Evolutionary conservation across 1,284 basidiomycete species (phyloP).

Genomic region (Chalciporus sp.): DNA sequence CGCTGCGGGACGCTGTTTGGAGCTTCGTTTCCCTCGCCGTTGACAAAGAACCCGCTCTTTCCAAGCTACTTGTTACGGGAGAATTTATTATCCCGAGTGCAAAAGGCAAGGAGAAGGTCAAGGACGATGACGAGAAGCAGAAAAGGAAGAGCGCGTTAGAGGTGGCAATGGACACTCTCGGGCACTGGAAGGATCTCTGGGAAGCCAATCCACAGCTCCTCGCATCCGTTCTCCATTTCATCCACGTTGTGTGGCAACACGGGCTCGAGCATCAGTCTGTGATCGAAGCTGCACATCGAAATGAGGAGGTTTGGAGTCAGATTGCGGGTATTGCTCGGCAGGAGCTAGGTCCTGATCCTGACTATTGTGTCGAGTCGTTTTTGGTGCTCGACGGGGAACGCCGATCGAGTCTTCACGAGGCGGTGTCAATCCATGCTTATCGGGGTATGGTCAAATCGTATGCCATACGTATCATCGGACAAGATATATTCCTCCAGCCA

Average conservation of each 20-base stretch:
- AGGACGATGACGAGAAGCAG: conserved; percentile 30
- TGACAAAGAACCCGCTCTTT: conserved; percentile 86
- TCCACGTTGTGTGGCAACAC: conserved; percentile 84
- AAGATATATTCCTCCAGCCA: conserved; percentile 66
- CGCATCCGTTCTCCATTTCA: conserved; percentile 75
- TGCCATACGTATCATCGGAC: conserved; percentile 71
- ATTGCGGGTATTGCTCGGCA: conserved; percentile 62
- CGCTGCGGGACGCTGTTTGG: conserved; percentile 79
- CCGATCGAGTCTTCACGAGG: conserved; percentile 62
- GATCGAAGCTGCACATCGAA: conserved; percentile 57
- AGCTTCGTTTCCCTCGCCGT: conserved; percentile 81
- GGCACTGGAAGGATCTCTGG: conserved; percentile 74
- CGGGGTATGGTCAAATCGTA: conserved; percentile 75
- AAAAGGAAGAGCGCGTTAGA: conserved; percentile 57
- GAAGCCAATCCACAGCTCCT: conserved; percentile 77
- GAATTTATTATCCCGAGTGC: conserved; percentile 54
- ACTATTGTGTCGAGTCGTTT: conserved; percentile 56
- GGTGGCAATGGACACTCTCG: conserved; percentile 66
- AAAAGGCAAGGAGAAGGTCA: conserved; percentile 43
- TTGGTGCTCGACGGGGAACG: conserved; percentile 51
- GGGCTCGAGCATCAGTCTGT: conserved; percentile 72
- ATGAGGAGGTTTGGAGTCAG: conserved; percentile 64
- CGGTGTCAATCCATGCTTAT: conserved; percentile 66
- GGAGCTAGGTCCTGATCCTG: conserved; percentile 68
- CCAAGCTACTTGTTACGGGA: conserved; percentile 79